Percentiles rank a stretch among this genome's conserved stretches.
phyloP scores from a whole-genome alignment of 2,329 filamentous ascomycete genomes.

The Arthroderma uncinatum region DNA sequence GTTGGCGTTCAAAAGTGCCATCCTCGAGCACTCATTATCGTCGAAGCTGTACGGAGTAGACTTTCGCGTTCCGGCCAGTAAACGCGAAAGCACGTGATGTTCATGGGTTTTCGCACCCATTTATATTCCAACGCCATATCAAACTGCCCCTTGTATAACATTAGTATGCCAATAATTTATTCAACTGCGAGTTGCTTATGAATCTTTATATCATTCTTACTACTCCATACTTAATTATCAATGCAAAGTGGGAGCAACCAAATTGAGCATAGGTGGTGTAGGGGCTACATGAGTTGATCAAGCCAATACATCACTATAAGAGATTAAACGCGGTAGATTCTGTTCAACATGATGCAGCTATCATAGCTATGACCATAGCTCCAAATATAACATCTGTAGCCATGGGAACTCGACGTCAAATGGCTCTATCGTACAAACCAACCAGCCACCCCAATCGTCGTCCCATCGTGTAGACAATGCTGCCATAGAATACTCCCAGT shows the following conservation, averaged over 20 bases:
- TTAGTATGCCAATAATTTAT: no score
- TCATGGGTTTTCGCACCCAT: background rate
- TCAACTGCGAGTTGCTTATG: no score
- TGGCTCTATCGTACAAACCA: conserved; percentile 23
- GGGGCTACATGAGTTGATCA: no score
- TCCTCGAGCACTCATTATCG: background rate
- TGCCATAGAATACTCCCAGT: conserved; percentile 21
- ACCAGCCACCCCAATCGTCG: conserved; percentile 27
- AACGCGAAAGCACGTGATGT: background rate
- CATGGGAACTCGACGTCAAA: conserved; percentile 25
- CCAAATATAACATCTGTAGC: conserved; percentile 20
- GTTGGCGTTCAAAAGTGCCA: background rate
- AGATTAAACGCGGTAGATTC: no score
- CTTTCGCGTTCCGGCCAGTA: conserved; percentile 11
- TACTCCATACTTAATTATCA: no score
- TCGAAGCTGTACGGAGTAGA: background rate
- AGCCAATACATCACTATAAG: no score
- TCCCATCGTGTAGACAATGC: conserved; percentile 25
- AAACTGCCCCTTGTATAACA: no score
- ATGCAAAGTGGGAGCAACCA: no score
- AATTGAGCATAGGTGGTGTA: no score
- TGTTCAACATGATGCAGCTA: background rate
- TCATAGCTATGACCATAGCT: conserved; percentile 17
- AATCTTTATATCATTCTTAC: no score
- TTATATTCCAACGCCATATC: no score